Evolutionary conservation across 805 yeast species (phyloP), one percentile per base, ranked within the genome.

Genomic region (Ogataea nitratoaversa): DNA sequence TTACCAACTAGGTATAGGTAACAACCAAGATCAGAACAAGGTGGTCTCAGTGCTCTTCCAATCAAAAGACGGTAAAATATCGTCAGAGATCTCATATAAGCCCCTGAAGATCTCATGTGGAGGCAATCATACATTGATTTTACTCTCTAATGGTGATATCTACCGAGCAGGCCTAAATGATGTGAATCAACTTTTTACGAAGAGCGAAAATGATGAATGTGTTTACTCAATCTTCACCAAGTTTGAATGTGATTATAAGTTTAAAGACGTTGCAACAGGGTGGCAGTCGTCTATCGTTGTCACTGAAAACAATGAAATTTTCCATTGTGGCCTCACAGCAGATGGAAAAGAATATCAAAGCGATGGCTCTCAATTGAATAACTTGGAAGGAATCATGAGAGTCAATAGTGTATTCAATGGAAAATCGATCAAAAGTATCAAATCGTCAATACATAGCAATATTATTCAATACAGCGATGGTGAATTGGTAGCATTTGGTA

Each of bases 101-200:
- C 72, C 80, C 0, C 39, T 54, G 36, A 66, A 68, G 48, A 66
- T 89, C 11, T 72, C 70, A 0, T 79, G 89, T 50, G 97, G 96
- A 4, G 97, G 98, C 0, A 90, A 90, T 51, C 97, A 91, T 57
- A 82, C 95, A 0, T 50, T 86, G 14, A 45, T 87, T 2, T 56
- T 88, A 7, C 57, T 74, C 11, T 65, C 60, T 1, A 61, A 70
- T 34, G 91, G 91, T 1, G 56, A 61, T 0, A 57, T 82, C 1
- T 79, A 60, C 46, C 74, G 74, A 0, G 50, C 76, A 36, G 97
- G 97, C 3, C 29, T 41, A 8, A 47, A 49, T 36, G 37, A 38
- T 8, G 24, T 27, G 14, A 13, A 22, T 13, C 40, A 47, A 29
- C n/a, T 67, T 57, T 47, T 45, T 44, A 20, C 32, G n/a, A 6